phyloP scores from a whole-genome alignment of 208 protist species.

The Leishmania amazonensis region DNA sequence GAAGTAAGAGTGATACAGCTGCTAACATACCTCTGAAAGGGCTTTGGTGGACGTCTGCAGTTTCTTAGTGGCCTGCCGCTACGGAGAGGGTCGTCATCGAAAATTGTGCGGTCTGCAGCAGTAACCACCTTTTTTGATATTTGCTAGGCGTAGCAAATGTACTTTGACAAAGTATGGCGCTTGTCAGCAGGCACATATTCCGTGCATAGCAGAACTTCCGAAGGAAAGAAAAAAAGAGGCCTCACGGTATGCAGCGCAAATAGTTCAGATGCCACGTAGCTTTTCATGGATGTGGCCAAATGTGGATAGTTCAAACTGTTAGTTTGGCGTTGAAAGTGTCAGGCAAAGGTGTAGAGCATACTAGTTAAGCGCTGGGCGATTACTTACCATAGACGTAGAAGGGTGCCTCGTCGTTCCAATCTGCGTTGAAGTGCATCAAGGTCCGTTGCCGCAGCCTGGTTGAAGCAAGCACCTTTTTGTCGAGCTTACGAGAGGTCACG shows the following conservation, averaged over 20 bases:
- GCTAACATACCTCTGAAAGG: neutral
- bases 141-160: neutral
- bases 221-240: neutral
- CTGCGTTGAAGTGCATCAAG: conserved; percentile 54
- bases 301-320: neutral
- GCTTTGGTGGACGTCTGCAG: neutral
- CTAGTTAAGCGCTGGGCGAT: neutral
- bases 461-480: conserved; percentile 40
- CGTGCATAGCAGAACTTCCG: neutral
- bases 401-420: conserved; percentile 81
- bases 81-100: neutral
- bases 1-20: neutral
- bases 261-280: neutral
- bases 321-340: neutral
- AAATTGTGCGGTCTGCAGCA: neutral
- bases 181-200: neutral
- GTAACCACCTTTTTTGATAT: neutral
- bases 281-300: neutral
- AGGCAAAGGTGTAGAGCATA: neutral
- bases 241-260: neutral
- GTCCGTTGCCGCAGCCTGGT: conserved; percentile 47
- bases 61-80: neutral
- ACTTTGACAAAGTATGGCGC: neutral
- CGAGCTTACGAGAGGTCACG: conserved; percentile 74
- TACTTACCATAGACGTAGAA: conserved; percentile 73